These are phyloP conservation scores for Saturnispora halmiae DNA, from an alignment of 805 yeast genomes.

Conservation along the genomic window DNA sequence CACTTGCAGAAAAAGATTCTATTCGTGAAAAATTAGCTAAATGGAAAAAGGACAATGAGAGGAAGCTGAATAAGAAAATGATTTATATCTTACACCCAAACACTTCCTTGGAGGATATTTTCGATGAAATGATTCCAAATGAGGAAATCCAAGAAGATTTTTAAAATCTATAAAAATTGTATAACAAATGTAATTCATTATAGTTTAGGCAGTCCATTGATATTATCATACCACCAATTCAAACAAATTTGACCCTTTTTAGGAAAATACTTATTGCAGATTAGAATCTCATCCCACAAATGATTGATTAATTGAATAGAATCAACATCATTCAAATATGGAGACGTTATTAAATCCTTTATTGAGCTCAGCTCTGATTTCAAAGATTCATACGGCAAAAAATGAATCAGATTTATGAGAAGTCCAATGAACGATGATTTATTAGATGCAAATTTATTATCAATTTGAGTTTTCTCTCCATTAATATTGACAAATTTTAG, in stretches of 20 bases:
- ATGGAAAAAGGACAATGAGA: constrained; percentile 17
- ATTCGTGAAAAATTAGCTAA: constrained; percentile 8
- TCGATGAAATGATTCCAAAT: constrained; percentile 30
- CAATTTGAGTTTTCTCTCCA: constrained; percentile 13
- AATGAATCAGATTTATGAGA: constrained; percentile 45
- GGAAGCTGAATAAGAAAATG: constrained; percentile 25
- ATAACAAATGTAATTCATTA: constrained; percentile 1
- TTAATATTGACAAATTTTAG: not conserved
- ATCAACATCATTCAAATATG: constrained; percentile 26
- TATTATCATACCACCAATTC: constrained; percentile 53
- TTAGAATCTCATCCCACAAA: constrained; percentile 42
- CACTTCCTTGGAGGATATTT: constrained; percentile 65
- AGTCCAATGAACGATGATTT: constrained; percentile 41
- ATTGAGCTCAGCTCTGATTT: not conserved
- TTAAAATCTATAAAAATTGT: not conserved
- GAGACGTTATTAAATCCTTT: constrained; percentile 29
- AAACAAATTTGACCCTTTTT: constrained; percentile 47
- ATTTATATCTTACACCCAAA: constrained; percentile 68
- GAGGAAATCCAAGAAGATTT: constrained; percentile 15
- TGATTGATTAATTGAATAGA: constrained; percentile 29
- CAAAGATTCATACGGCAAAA: constrained; percentile 32
- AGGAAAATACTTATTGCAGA: constrained; percentile 47
- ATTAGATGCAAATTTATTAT: constrained; percentile 21
- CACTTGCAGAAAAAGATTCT: constrained; percentile 20
- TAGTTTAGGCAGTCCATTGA: constrained; percentile 17